A percentile compares a stretch with the other conserved stretches of the same genome.
phyloP scores from a whole-genome alignment of 2,329 filamentous ascomycete genomes.

The Xylariaceae sp. region DNA sequence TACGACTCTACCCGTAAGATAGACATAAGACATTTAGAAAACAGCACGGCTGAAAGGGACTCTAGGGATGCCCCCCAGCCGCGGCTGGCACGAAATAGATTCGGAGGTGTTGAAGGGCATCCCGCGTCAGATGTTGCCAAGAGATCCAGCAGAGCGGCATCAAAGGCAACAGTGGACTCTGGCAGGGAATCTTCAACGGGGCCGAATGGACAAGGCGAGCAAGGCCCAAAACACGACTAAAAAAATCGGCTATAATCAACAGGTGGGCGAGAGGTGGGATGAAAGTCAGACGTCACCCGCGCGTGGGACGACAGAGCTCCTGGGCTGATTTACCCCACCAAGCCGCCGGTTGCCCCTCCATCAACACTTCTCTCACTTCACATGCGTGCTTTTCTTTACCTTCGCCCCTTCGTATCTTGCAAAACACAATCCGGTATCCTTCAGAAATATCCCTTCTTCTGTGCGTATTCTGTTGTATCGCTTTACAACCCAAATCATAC shows the following conservation, averaged over 20 bases:
- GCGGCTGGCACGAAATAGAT: constrained; percentile 13
- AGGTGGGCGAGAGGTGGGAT: constrained; percentile 8
- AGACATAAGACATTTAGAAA: constrained; percentile 1
- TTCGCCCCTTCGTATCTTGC: constrained; percentile 15
- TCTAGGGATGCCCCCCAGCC: background rate
- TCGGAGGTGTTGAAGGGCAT: constrained; percentile 4
- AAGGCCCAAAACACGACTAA: constrained; percentile 8
- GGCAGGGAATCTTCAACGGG: background rate
- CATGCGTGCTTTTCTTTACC: constrained; percentile 24
- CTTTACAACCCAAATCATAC: constrained; percentile 15
- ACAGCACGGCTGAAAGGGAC: constrained; percentile 2
- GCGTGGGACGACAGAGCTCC: background rate
- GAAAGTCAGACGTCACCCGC: too few relatives aligned
- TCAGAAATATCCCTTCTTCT: constrained; percentile 16
- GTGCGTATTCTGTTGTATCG: constrained; percentile 7
- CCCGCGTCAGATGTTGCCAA: too few relatives aligned
- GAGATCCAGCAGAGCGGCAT: background rate
- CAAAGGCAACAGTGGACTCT: constrained; percentile 6
- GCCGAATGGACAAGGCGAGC: background rate
- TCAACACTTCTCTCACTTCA: constrained; percentile 14
- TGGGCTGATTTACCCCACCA: constrained; percentile 21
- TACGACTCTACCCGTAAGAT: constrained; percentile 1
- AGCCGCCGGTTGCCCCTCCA: constrained; percentile 23
- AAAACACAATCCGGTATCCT: constrained; percentile 12
- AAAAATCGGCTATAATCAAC: background rate